These are phyloP conservation scores for Gonapodya prolifera DNA, from an alignment of 192 early-diverging fungal genomes.

Conservation along the genomic window DNA sequence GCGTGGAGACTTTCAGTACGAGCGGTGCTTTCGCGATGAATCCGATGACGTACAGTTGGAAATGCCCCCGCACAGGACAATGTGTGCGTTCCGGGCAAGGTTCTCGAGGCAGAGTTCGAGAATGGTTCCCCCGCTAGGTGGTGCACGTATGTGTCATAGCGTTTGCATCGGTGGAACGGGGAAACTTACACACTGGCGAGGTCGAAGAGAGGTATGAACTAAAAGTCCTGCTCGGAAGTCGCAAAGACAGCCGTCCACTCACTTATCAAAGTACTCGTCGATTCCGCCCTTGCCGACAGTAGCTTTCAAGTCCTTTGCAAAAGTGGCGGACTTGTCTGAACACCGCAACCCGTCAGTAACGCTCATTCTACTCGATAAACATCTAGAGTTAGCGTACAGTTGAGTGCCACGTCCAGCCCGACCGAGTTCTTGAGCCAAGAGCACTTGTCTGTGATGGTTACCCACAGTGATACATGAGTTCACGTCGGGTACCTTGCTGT, in stretches of 20 bases:
- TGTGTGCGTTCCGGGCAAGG: not conserved
- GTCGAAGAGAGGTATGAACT: not conserved
- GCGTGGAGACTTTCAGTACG: not conserved
- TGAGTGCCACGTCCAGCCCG: not conserved
- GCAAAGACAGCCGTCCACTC: not conserved
- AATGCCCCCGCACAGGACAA: not conserved
- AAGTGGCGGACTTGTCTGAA: not conserved
- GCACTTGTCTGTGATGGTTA: conserved; percentile 1
- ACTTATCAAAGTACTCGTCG: conserved; percentile 6
- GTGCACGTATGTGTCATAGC: too few species aligned
- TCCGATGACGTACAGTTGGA: not conserved
- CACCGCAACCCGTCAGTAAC: not conserved
- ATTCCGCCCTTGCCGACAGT: not conserved
- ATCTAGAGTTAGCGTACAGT: not conserved
- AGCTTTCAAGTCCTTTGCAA: not conserved
- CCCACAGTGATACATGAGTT: not conserved
- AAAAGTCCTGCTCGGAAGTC: too few species aligned
- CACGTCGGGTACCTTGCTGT: too few species aligned
- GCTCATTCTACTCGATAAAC: not conserved
- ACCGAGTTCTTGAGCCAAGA: not conserved
- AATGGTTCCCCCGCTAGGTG: not conserved
- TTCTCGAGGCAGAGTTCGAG: not conserved
- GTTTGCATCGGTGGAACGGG: too few species aligned
- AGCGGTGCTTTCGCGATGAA: not conserved
- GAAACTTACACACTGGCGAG: not conserved